Base-by-base conservation (phyloP, 116 monocot genomes). In the Cymodocea nodosa region DNA sequence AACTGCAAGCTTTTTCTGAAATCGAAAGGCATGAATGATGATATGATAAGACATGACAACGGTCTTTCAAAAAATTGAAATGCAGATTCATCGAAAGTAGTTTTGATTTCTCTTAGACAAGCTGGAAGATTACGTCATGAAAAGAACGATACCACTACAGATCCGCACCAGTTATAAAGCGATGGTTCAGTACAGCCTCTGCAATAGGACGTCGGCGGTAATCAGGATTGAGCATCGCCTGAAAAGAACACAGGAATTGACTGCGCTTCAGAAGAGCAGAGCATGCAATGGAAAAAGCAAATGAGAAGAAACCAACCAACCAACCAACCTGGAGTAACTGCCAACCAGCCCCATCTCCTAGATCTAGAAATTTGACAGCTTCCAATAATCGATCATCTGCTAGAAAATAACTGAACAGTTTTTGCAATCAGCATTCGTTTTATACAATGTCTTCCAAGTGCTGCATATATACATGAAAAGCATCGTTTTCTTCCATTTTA, bases 261-360 rank as follows among this genome's bases (percentile, higher is more conserved):
- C 2, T 50, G 20, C 2, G 1, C 0, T 23, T 9, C 4, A 18
- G 16, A 12, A 54, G 10, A 6, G 44, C 44, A 44, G 44, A 19
- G 35, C 30, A 15, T 60, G 59, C 34, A 60, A 12, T 8, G 23
- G 22, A 60, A 35, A 30, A 35, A 30, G 30, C 30, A 30, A 3
- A 30, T 30, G 30, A 30, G 1, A 30, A 1, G 30, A 30, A 1
- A n/a, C n/a, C n/a, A n/a, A n/a, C n/a, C n/a, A n/a, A n/a, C n/a
- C n/a, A n/a, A n/a, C n/a, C n/a, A n/a, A 94, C 94, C 94, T 90
- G 90, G 22, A 94, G 85, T 52, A 94, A 71, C 62, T 94, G 82
- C 94, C 94, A 94, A 39, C 94, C 94, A 72, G 94, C 81, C 64
- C 83, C 71, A 79, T 78, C 76, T 59, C 83, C 87, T 59, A 90